These are phyloP conservation scores for Apiospora pterosperma DNA, from an alignment of 2,329 filamentous ascomycete species.

Conservation along the genomic window DNA sequence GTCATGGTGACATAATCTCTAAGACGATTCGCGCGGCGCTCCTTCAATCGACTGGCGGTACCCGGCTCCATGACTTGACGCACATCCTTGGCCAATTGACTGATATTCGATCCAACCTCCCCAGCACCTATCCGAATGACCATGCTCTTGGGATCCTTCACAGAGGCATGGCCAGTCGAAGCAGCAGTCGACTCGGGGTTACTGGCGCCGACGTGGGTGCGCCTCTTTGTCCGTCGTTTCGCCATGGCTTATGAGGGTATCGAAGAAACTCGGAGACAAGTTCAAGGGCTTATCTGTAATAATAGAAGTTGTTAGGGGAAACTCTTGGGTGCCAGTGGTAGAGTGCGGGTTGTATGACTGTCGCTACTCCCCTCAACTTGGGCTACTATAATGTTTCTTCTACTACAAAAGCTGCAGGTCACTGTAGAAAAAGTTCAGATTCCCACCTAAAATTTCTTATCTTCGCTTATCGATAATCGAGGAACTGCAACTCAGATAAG, in stretches of 20 bases:
- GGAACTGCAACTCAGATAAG: background rate
- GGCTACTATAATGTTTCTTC: background rate
- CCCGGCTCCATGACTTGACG: slow-evolving; percentile 93
- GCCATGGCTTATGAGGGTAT: slow-evolving; percentile 56
- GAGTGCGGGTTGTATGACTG: background rate
- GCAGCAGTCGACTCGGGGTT: slow-evolving; percentile 53
- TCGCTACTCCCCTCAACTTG: background rate
- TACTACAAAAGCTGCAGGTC: background rate
- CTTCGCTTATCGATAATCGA: background rate
- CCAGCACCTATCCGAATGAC: slow-evolving; percentile 95
- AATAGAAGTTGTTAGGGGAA: background rate
- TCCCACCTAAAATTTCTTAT: background rate
- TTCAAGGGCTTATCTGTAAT: background rate
- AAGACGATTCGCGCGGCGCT: slow-evolving; percentile 82
- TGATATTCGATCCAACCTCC: slow-evolving; percentile 87
- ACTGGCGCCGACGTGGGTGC: slow-evolving; percentile 72
- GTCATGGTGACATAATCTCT: slow-evolving; percentile 95
- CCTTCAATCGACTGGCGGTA: slow-evolving; percentile 84
- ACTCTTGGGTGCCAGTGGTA: background rate
- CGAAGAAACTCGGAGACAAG: background rate
- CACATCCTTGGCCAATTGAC: slow-evolving; percentile 87
- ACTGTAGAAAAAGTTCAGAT: background rate
- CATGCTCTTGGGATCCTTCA: slow-evolving; percentile 87
- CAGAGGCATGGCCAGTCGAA: slow-evolving; percentile 56
- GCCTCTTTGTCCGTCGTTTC: slow-evolving; percentile 78